Evolutionary conservation across 1,139 yeast genomes (phyloP), one percentile per base, ranked within the genome.

Genomic region (Kurtzmaniella quercitrusa): DNA sequence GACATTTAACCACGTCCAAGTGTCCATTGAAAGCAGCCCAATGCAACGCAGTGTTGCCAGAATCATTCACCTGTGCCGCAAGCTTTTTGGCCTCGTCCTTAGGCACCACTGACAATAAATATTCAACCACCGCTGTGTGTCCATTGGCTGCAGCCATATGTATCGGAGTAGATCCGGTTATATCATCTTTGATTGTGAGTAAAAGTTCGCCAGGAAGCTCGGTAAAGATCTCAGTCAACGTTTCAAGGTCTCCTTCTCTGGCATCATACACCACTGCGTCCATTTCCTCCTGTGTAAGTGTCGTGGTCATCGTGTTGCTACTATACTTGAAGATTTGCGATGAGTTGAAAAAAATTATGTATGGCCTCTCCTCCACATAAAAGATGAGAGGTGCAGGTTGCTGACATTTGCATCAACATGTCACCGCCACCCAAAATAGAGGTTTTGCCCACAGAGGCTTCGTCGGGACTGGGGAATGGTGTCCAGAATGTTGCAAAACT

Each of bases 91-190:
- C 77, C 27, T 77, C 73, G 38, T 71, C 73, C 44, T 66, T 59
- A 1, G 66, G 46, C 4, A 84, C 55, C 31, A 81, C 58, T 1
- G 78, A 70, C 38, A 89, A 59, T 39, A 89, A 66, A 57, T 76
- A 85, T 53, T 77, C 63, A 29, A 86, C 77, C 6, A 82, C 79
- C 41, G 81, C 89, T n/a, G 70, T 51, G 59, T 91, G 95, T 0
- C 97, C 98, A 62, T 93, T 93, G 29, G 94, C 98, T 29, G 95
- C 82, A 1, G 98, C 96, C 90, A 88, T 87, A 59, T 93, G 98
- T 42, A 93, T 67, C 11, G 96, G 85, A 0, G 96, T 88, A 44
- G 86, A 79, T 42, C 75, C 65, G 1, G 90, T 76, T 42, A 65
- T 71, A 40, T 82, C 83, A 52, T 87, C 94, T 54, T 76, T 78